phyloP scores from a whole-genome alignment of 2,329 filamentous ascomycete species.

The Paramyrothecium roridum region DNA sequence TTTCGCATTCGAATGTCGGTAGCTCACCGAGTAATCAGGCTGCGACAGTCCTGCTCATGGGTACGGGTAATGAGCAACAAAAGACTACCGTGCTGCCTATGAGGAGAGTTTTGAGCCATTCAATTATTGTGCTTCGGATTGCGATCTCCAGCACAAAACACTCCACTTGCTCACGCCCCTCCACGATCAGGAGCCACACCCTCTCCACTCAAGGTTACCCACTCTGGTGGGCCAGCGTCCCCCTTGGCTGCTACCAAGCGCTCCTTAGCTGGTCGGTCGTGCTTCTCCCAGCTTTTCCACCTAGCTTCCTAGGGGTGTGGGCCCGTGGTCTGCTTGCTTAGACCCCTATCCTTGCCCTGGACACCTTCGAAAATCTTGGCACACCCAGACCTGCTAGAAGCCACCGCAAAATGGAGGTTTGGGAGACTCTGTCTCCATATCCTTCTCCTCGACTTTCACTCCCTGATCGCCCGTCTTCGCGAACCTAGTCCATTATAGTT shows the following conservation, averaged over 20 bases:
- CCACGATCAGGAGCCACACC: neutral
- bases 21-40: no score
- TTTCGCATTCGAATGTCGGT: no score
- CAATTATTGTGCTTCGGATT: no score
- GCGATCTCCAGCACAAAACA: neutral
- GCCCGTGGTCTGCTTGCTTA: slow-evolving; percentile 1
- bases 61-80: no score
- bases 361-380: slow-evolving; percentile 1
- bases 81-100: no score
- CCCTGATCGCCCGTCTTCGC: slow-evolving; percentile 26
- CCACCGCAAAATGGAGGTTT: neutral
- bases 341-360: slow-evolving; percentile 3
- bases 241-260: neutral
- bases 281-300: slow-evolving; percentile 27
- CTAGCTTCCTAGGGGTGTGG: slow-evolving; percentile 19
- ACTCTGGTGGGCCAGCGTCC: neutral
- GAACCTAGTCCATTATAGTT: slow-evolving; percentile 21
- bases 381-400: neutral
- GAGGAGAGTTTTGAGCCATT: no score
- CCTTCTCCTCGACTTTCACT: slow-evolving; percentile 18
- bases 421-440: slow-evolving; percentile 13
- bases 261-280: slow-evolving; percentile 13
- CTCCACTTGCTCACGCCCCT: neutral
- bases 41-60: no score
- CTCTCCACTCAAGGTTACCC: neutral